These are phyloP conservation scores for Rachicladosporium sp. DNA, from an alignment of 2,329 filamentous ascomycete genomes.

Conservation along the genomic window DNA sequence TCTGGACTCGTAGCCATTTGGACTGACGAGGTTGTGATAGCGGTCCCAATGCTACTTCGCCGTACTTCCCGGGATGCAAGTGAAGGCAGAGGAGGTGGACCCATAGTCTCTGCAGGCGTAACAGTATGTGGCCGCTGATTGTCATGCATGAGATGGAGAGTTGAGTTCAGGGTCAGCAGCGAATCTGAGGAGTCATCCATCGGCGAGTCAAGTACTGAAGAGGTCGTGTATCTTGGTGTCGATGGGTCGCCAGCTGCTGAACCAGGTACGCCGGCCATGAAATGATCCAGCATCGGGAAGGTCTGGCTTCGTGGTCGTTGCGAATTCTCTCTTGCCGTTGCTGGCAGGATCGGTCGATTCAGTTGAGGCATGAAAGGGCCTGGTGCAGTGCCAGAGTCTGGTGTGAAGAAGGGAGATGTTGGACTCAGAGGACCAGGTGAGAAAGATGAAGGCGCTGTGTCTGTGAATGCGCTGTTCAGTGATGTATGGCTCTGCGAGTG, in stretches of 20 bases:
- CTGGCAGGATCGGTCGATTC: slow-evolving; percentile 26
- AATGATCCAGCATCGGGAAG: slow-evolving; percentile 59
- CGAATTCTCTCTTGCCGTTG: slow-evolving; percentile 41
- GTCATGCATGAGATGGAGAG: slow-evolving; percentile 22
- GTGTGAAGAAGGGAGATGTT: slow-evolving; percentile 64
- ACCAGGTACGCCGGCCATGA: slow-evolving; percentile 35
- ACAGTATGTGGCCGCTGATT: slow-evolving; percentile 15
- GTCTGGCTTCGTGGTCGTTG: slow-evolving; percentile 78
- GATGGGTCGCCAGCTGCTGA: slow-evolving; percentile 38
- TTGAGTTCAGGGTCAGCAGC: slow-evolving; percentile 29
- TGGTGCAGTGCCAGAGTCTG: slow-evolving; percentile 53
- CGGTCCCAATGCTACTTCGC: neutral
- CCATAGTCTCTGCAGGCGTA: slow-evolving; percentile 29
- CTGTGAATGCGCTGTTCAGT: slow-evolving; percentile 54
- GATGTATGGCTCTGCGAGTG: slow-evolving; percentile 56
- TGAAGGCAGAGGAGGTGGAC: slow-evolving; percentile 33
- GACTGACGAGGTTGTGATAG: slow-evolving; percentile 11
- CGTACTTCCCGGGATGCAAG: slow-evolving; percentile 9
- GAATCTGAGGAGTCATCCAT: slow-evolving; percentile 23
- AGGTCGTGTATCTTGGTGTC: slow-evolving; percentile 41
- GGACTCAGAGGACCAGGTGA: slow-evolving; percentile 62
- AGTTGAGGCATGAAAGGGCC: slow-evolving; percentile 50
- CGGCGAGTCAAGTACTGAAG: slow-evolving; percentile 26
- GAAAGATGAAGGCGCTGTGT: slow-evolving; percentile 53
- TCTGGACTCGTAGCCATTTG: slow-evolving; percentile 61